phyloP scores from a whole-genome alignment of 1,284 basidiomycete genomes.

The Microbotryomycetes sp. region DNA sequence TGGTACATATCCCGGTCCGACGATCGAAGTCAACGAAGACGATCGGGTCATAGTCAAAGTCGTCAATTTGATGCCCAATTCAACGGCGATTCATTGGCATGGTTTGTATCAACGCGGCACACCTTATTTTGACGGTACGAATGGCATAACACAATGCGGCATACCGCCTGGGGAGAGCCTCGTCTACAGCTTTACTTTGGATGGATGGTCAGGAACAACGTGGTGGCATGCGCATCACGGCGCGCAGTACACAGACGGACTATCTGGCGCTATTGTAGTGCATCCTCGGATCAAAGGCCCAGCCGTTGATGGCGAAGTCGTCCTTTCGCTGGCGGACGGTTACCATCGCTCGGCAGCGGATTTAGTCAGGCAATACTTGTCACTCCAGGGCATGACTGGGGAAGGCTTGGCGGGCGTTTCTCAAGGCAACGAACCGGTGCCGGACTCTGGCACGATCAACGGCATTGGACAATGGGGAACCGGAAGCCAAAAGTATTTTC shows the following conservation, averaged over 20 bases:
- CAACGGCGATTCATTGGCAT: constrained; percentile 27
- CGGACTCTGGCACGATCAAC: constrained; percentile 12
- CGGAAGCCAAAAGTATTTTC: not conserved
- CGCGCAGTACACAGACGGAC: constrained; percentile 12
- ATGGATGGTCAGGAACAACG: constrained; percentile 19
- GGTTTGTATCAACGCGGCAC: constrained; percentile 25
- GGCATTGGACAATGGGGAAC: constrained; percentile 11
- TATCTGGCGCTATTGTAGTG: not conserved
- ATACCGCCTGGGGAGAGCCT: constrained; percentile 29
- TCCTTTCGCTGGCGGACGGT: constrained; percentile 42
- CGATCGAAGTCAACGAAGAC: constrained; percentile 24
- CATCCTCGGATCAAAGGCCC: constrained; percentile 26
- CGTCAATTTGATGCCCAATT: constrained; percentile 17
- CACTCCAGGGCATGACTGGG: constrained; percentile 10
- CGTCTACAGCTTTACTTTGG: constrained; percentile 23
- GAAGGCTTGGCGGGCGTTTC: constrained; percentile 2
- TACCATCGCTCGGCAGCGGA: constrained; percentile 41
- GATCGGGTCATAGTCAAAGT: constrained; percentile 28
- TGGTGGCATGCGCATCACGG: constrained; percentile 23
- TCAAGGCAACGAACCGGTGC: constrained; percentile 18
- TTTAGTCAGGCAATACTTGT: constrained; percentile 38
- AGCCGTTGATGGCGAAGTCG: constrained; percentile 42
- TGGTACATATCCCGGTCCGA: constrained; percentile 30
- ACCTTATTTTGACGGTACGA: constrained; percentile 24
- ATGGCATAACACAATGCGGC: constrained; percentile 37